A percentile compares a stretch with the other conserved stretches of the same genome.
These are phyloP conservation scores for Mortierella sp. DNA, from an alignment of 371 early-diverging fungal genomes.

Conservation along the genomic window DNA sequence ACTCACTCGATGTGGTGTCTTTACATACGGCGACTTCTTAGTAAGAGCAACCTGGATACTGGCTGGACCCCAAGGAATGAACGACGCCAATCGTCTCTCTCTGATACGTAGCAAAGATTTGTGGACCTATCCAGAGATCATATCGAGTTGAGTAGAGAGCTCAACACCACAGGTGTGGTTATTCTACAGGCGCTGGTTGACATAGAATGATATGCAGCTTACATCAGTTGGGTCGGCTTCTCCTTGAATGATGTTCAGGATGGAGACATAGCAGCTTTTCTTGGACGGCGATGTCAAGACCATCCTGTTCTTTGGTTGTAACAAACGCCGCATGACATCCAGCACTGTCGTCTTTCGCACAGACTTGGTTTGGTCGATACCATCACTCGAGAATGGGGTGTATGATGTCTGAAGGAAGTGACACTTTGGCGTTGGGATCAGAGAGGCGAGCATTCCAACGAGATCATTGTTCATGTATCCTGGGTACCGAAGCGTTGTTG, in stretches of 20 bases:
- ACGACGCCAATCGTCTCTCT: constrained; percentile 93
- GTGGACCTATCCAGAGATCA: constrained; percentile 74
- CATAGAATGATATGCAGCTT: too few relatives aligned
- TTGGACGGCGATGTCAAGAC: constrained; percentile 92
- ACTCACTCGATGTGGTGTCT: constrained; percentile 92
- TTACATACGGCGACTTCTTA: constrained; percentile 92
- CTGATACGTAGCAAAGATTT: constrained; percentile 96
- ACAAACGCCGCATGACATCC: constrained; percentile 96
- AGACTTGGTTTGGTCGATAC: constrained; percentile 89
- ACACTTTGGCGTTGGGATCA: constrained; percentile 96
- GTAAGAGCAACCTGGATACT: constrained; percentile 97
- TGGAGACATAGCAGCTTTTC: constrained; percentile 94
- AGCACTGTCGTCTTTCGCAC: constrained; percentile 97
- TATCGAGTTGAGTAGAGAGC: neutral
- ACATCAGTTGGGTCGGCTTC: constrained; percentile 98
- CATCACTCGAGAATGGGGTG: constrained; percentile 98
- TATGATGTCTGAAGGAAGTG: constrained; percentile 98
- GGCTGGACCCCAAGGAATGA: constrained; percentile 99
- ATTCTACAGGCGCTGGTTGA: neutral
- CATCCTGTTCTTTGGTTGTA: constrained; percentile 97
- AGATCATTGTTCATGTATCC: constrained; percentile 99
- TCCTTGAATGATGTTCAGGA: constrained; percentile 97
- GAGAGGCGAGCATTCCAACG: constrained; percentile 92
- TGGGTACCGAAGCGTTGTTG: constrained; percentile 98
- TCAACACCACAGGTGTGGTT: neutral